phyloP scores from a whole-genome alignment of 2,329 filamentous ascomycete species.

The Pseudogymnoascus sp. region DNA sequence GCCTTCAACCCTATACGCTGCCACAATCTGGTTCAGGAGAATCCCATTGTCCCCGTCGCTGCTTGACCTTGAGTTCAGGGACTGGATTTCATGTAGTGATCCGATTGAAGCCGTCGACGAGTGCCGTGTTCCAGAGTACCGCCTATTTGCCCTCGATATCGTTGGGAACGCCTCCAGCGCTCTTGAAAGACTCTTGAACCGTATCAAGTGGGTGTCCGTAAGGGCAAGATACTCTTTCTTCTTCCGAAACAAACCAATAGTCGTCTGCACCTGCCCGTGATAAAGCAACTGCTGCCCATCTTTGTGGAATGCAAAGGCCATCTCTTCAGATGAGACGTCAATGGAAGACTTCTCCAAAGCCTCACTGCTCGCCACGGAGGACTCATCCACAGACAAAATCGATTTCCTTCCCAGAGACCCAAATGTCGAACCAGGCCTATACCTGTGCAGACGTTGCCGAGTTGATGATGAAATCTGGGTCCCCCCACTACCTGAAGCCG shows the following conservation, averaged over 20 bases:
- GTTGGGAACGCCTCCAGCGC: slow-evolving; percentile 55
- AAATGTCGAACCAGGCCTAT: slow-evolving; percentile 26
- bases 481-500: background rate
- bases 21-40: slow-evolving; percentile 57
- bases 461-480: background rate
- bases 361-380: slow-evolving; percentile 17
- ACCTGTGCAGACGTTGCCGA: slow-evolving; percentile 20
- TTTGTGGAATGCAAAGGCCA: background rate
- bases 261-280: slow-evolving; percentile 63
- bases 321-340: slow-evolving; percentile 8
- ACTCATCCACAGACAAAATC: slow-evolving; percentile 21
- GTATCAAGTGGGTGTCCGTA: slow-evolving; percentile 58
- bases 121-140: slow-evolving; percentile 42
- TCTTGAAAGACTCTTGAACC: slow-evolving; percentile 60
- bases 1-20: slow-evolving; percentile 59
- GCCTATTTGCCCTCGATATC: slow-evolving; percentile 29
- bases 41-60: slow-evolving; percentile 47
- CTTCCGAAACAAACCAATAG: slow-evolving; percentile 61
- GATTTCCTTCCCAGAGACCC: slow-evolving; percentile 27
- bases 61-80: slow-evolving; percentile 39
- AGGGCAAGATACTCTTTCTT: slow-evolving; percentile 66
- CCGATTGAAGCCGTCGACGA: slow-evolving; percentile 49
- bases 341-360: slow-evolving; percentile 21
- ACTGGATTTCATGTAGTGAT: slow-evolving; percentile 54
- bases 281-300: background rate